Conservation (phyloP, 257 asterid species). For the Vinca minor region DNA sequence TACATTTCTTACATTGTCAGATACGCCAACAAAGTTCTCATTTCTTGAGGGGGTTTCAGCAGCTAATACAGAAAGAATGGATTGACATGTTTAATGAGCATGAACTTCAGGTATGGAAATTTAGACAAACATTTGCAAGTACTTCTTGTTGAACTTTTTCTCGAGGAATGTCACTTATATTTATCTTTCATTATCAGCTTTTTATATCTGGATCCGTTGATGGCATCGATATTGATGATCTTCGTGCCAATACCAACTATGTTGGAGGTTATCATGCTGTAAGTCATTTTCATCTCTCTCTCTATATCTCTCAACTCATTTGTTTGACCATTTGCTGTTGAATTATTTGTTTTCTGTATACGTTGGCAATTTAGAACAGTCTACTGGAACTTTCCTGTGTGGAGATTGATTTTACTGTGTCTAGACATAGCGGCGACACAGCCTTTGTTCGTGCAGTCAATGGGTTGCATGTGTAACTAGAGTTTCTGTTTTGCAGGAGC, state of each 20-base stretch:
- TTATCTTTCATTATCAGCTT: conserved; percentile 55
- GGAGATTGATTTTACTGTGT: no score
- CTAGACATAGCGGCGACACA: no score
- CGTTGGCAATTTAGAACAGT: no score
- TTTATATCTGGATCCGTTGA: conserved; percentile 89
- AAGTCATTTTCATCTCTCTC: conserved; percentile 11
- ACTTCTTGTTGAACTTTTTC: not conserved
- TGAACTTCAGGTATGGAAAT: conserved; percentile 72
- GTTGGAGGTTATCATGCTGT: conserved; percentile 91
- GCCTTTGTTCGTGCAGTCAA: no score
- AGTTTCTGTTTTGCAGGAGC: conserved; percentile 56
- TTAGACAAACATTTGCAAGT: conserved; percentile 1
- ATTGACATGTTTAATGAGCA: conserved; percentile 97
- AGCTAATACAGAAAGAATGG: conserved; percentile 80
- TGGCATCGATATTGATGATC: conserved; percentile 79
- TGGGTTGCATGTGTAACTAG: conserved; percentile 20
- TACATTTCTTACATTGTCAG: conserved; percentile 33
- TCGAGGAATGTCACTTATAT: not conserved
- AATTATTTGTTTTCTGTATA: no score
- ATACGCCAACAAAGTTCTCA: conserved; percentile 91
- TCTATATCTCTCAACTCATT: not conserved
- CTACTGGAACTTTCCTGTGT: no score
- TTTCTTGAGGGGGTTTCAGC: conserved; percentile 90
- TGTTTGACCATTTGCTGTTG: conserved; percentile 3
- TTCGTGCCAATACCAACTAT: conserved; percentile 69